Evolutionary conservation across 495 filamentous ascomycete species (phyloP), one percentile per base, ranked within the genome.

Genomic region (Penicillium bovifimosum): DNA sequence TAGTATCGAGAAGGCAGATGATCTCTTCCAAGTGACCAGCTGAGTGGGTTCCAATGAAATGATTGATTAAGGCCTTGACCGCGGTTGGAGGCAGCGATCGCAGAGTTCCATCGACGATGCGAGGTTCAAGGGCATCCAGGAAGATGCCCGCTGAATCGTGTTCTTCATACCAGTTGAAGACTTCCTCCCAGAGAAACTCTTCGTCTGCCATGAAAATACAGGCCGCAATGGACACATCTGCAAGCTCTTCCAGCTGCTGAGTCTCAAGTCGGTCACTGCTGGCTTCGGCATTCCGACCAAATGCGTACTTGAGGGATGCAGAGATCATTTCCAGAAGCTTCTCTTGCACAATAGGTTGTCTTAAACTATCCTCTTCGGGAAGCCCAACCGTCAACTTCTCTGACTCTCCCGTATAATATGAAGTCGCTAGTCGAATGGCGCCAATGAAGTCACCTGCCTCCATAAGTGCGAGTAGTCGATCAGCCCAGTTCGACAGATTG

Each of bases 401-500:
- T 24, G 88, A 80, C 62, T 88, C 82, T 17, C 93, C 95, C 10
- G 82, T 84, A 66, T 96, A 96, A 67, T 96, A 98, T 0, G 86
- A 84, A 1, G 91, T 96, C 4, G 93, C 93, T 58, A 96, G 77
- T 53, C 81, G 77, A 46, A 98, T 96, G 6, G 95, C 92, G 6
- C 84, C 84, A 57, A 98, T 89, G 58, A 91, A 95, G 62, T 95
- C 89, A 26, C 93, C 93, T 39, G 89, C 85, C 63, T 97, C 91
- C 90, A 98, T 95, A 51, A 96, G 74, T 1, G 92, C 91, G 47
- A 96, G 81, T n/a, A 98, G 74, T 54, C 93, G 79, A 70, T 98
- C 93, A n/a, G 93, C 93, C 93, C 93, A 98, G 60, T 97, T 97
- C 10, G 95, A 96, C 40, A 98, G 70, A 29, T 84, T 86, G 17